Conservation (phyloP, 352 stramenopile genomes). For the Globisporangium paddicum region DNA sequence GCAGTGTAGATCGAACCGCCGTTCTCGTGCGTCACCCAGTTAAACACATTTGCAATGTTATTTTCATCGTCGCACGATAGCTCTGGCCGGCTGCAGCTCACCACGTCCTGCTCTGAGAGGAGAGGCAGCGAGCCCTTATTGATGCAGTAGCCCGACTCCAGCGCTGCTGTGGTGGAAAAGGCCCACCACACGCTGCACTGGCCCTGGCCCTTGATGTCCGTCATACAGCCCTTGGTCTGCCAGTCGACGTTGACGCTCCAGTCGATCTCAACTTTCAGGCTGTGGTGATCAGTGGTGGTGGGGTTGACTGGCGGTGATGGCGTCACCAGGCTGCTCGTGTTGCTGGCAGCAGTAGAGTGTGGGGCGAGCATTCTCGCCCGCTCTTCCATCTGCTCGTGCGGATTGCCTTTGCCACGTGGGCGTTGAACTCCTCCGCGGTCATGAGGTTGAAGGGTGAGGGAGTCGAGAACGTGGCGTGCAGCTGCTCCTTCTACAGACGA, state of each 20-base stretch:
- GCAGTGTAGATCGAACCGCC: conserved; percentile 16
- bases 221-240: background rate
- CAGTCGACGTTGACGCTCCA: background rate
- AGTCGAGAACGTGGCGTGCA: conserved; percentile 50
- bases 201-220: background rate
- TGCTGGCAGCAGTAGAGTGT: background rate
- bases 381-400: background rate
- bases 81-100: conserved; percentile 2
- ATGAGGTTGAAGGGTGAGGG: conserved; percentile 66
- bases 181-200: background rate
- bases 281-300: background rate
- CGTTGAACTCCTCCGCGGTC: conserved; percentile 45
- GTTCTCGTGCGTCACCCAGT: conserved; percentile 12
- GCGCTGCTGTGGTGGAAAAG: background rate
- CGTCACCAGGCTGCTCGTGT: too few relatives aligned
- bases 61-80: background rate
- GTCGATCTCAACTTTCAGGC: background rate
- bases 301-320: background rate
- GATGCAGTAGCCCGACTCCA: background rate
- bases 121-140: background rate
- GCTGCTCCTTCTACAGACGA: conserved; percentile 36
- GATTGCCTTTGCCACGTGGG: conserved; percentile 16
- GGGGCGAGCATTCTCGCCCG: background rate
- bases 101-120: conserved; percentile 17
- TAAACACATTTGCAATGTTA: background rate